Evolutionary conservation across 345 rosid species (phyloP), one percentile per base, ranked within the genome.

Genomic region (Psidium friedrichsthalianum): DNA sequence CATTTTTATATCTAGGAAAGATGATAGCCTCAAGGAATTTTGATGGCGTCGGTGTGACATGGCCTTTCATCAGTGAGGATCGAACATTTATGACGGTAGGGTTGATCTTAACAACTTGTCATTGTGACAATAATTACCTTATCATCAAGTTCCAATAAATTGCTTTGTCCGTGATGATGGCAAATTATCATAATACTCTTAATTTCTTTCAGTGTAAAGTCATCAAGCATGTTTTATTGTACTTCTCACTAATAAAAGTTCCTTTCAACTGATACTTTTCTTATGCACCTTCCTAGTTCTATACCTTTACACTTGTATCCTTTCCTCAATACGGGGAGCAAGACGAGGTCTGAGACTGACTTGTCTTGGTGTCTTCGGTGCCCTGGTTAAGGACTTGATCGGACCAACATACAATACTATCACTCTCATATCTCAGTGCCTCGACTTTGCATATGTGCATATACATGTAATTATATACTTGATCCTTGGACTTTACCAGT

Each of bases 301-400:
- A 96, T 97, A 87, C 98, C 99, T 27, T 82, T 97, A 57, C 96
- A 97, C 90, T 89, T 96, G 81, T 96, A 96, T 36, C 99, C 99
- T 74, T 97, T 97, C 90, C 98, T 97, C 22, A 95, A 97, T 84
- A 96, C 99, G 85, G 94, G 96, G 49, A 97, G 98, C 89, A 98
- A 98, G 94, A 94, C 99, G 32, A 94, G 98, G 90, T 89, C 80
- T 98, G 91, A 91, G 99, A 88, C 98, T 96, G 74, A 98, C 99
- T 81, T 96, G 98, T 90, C 91, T 98, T 91, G 99, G 99, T 88
- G 99, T 98, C 90, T 94, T 98, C 42, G 99, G 99, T 87, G 99
- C 99, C 56, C 91, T 96, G 86, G 99, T 98, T 86, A 98, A 98
- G 98, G 99, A 91, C 74, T 85, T 54, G 52, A 44, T 57, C 29